These are phyloP conservation scores for Solanum peruvianum DNA, from an alignment of 257 asterid species.

Conservation along the genomic window DNA sequence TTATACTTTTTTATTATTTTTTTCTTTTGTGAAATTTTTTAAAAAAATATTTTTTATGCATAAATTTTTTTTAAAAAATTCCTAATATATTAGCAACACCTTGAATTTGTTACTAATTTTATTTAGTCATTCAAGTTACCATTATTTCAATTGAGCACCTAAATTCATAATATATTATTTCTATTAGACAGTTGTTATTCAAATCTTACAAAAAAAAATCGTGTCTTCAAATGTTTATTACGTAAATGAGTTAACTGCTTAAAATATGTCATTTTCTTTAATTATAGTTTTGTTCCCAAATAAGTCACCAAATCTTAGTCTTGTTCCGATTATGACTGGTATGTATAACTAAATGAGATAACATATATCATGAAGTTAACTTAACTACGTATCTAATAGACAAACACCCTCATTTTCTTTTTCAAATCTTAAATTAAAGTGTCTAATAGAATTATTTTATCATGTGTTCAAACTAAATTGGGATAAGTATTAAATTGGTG, in stretches of 20 bases:
- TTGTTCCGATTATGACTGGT: not conserved
- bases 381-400: not conserved
- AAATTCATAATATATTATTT: too few relatives aligned
- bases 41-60: too few relatives aligned
- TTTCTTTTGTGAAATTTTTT: not conserved
- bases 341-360: not conserved
- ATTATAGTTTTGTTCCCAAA: too few relatives aligned
- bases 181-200: too few relatives aligned
- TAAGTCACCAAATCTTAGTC: not conserved
- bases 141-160: not conserved
- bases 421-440: not conserved
- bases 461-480: not conserved
- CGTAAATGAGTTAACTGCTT: not conserved
- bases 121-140: not conserved
- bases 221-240: too few relatives aligned
- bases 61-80: too few relatives aligned
- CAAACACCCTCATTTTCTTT: not conserved
- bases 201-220: too few relatives aligned
- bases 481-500: not conserved
- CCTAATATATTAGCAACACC: not conserved
- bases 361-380: not conserved
- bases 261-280: too few relatives aligned
- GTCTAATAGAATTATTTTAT: not conserved
- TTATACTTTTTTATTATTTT: too few relatives aligned
- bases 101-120: not conserved